Base-by-base conservation (phyloP, 768 basidiomycete species). In the Agrocybe chaxingu region DNA sequence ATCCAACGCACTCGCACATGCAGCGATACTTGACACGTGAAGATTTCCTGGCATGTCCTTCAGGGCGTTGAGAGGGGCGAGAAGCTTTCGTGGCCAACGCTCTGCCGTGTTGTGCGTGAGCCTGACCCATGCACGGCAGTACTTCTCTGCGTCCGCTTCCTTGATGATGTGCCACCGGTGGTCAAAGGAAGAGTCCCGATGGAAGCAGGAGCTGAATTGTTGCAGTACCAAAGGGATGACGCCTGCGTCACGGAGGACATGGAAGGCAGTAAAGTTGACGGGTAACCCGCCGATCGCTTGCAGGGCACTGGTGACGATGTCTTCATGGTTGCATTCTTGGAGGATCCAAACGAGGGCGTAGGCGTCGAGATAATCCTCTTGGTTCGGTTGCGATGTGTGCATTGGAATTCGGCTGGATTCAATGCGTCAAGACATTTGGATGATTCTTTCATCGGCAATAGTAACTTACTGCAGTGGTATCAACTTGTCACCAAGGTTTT, bases 61-160 rank as follows among this genome's bases (percentile, higher is more conserved):
- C 7, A 74, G 60, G 39, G 64, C 62, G 53, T 62, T 62, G 19
- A 74, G 63, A 8, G 69, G 72, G 12, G 64, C 64, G 30, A 68
- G 54, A 32, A 72, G 63, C 24, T 66, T 62, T 7, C 61, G 51
- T 0, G 74, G 72, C 70, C 72, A 73, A 32, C 63, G 62, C 40
- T 65, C 61, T 1, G 54, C 53, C 3, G 66, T 69, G 13, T 68
- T 68, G 32, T 70, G 67, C 1, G 70, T 72, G 51, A 73, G 56
- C 24, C 63, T 62, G 52, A 75, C 65, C 73, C 73, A 75, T 12
- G 70, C 68, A 13, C 68, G 67, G 51, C 72, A 74, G 47, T 71
- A 74, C 38, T 66, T 57, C 54, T 62, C 67, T 12, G 72, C 72
- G 4, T 49, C 61, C 8, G 67, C 60, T 1, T 66, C 50, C 45